Base-by-base conservation (phyloP, 2,329 filamentous ascomycete species). In the Remersonia thermophila region DNA sequence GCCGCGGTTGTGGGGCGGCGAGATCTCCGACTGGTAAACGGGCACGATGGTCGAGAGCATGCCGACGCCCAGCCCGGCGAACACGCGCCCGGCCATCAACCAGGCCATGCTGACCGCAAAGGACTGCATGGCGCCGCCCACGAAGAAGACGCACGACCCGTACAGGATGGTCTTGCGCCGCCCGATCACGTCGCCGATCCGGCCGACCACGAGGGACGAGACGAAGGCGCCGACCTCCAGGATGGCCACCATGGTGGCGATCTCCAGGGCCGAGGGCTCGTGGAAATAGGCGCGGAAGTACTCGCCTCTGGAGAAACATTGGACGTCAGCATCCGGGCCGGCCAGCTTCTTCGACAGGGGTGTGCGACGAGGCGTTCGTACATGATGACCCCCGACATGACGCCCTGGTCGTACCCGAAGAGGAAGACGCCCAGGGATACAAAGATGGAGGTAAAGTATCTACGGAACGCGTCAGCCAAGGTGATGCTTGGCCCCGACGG, bases 221-320 rank as follows among this genome's bases (percentile, higher is more conserved):
- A 93, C 80, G 44, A 98, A 82, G 27, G 91, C 91, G 41, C 91
- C 91, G 36, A 96, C 67, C 62, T 95, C 89, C 40, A 98, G 72
- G 51, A 98, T 96, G 47, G 91, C 89, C 39, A 98, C 91, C 80
- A 96, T 96, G 18, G 87, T 96, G 41, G 89, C 91, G 40, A 98
- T 79, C 56, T 94, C 77, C 32, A 86, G 84, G 50, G 75, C 74
- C 16, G 83, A 80, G 14, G 91, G 91, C 51, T 96, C 77, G 51
- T 87, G 69, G 61, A 98, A 96, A 58, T 94, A 94, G 55, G 87
- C 77, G 57, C 80, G 83, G 57, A 98, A 98, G 58, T 81, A 83
- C 8, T 76, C 71, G 45, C 87, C 87, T 39, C 87, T 95, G 36
- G 1, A 17, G 1, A 12, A 8, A 10, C 3, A 23, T 2, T 29